A percentile compares a stretch with the other conserved stretches of the same genome.
These are phyloP conservation scores for Saccharomyces pastorianus DNA, from an alignment of 1,139 yeast species.

Conservation along the genomic window DNA sequence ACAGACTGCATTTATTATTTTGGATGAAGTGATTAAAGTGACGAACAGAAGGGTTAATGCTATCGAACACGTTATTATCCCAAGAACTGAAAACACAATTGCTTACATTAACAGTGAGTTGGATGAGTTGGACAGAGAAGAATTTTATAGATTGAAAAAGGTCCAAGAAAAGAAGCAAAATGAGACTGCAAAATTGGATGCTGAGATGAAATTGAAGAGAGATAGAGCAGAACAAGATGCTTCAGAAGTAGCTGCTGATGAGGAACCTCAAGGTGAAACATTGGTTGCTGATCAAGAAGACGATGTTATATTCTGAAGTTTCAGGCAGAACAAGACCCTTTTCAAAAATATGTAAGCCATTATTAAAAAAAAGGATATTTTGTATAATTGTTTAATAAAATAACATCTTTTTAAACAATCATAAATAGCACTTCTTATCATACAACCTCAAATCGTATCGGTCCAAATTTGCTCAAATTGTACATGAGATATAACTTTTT, in stretches of 20 bases:
- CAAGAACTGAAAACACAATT: conserved; percentile 94
- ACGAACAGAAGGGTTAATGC: conserved; percentile 98
- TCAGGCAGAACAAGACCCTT: background rate
- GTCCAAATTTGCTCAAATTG: background rate
- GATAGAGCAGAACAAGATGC: conserved; percentile 15
- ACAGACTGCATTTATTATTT: conserved; percentile 89
- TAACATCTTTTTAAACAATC: background rate
- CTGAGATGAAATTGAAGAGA: conserved; percentile 28
- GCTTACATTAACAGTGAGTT: conserved; percentile 88
- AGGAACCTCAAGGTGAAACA: conserved; percentile 20
- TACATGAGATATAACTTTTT: background rate
- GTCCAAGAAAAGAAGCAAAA: conserved; percentile 90
- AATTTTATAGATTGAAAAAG: conserved; percentile 89
- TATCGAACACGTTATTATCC: conserved; percentile 95
- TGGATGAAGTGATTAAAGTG: conserved; percentile 95
- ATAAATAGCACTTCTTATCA: background rate
- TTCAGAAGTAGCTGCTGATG: conserved; percentile 9
- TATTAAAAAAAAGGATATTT: background rate
- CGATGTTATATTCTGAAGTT: conserved; percentile 40
- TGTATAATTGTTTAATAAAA: conserved; percentile 1
- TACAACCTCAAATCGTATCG: background rate
- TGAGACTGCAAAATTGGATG: conserved; percentile 32
- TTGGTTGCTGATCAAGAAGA: conserved; percentile 40
- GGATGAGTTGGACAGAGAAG: conserved; percentile 97
- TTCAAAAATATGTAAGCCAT: background rate